phyloP scores from a whole-genome alignment of 208 protist species.

The Acanthamoeba divionensis region DNA sequence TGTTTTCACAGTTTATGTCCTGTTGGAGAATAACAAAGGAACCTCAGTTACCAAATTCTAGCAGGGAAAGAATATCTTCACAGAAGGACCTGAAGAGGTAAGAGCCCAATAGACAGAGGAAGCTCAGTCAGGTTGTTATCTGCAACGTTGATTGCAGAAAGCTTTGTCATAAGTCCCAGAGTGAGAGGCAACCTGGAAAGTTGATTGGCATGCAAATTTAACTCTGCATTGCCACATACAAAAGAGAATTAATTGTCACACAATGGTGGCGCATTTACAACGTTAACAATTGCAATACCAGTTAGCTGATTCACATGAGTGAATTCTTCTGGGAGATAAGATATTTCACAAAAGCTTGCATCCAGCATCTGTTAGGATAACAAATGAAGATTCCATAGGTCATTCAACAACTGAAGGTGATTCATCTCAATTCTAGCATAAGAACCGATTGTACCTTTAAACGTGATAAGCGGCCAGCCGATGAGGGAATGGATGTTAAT shows the following conservation, averaged over 20 bases:
- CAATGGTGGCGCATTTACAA: no score
- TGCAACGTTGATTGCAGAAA: background rate
- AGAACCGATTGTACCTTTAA: background rate
- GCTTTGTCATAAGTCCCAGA: background rate
- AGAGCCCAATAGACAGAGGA: background rate
- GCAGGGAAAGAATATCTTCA: background rate
- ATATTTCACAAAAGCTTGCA: background rate
- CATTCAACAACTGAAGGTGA: no score
- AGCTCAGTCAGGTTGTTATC: background rate
- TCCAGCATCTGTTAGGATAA: background rate
- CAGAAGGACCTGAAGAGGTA: background rate
- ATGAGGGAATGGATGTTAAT: background rate
- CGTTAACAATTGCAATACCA: no score
- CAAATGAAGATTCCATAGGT: no score
- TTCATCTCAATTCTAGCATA: background rate
- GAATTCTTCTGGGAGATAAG: background rate
- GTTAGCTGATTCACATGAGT: background rate
- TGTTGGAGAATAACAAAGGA: background rate
- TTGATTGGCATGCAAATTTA: background rate
- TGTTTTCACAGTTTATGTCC: background rate
- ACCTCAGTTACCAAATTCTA: background rate
- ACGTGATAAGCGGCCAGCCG: background rate
- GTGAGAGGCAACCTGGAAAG: background rate
- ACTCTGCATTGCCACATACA: no score
- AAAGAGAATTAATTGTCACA: no score